phyloP scores from a whole-genome alignment of 2,329 filamentous ascomycete species.

The Colletotrichum godetiae region DNA sequence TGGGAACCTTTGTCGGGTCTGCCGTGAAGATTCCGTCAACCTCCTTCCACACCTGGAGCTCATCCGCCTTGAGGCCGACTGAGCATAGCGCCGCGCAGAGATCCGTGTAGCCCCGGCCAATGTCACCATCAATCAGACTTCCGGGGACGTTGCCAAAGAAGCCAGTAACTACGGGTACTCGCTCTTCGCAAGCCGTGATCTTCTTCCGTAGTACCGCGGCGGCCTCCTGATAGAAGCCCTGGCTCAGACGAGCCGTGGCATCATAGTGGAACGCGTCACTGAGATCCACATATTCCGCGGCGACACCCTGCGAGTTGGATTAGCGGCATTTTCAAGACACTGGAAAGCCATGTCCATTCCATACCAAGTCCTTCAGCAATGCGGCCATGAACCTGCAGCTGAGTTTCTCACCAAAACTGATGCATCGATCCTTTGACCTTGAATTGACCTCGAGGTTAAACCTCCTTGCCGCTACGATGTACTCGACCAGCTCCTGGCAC shows the following conservation, averaged over 20 bases:
- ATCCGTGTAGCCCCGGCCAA: conserved; percentile 96
- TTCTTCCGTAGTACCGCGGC: conserved; percentile 71
- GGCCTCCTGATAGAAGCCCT: conserved; percentile 76
- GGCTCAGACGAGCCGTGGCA: conserved; percentile 68
- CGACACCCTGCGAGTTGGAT: conserved; percentile 68
- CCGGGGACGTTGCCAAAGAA: conserved; percentile 96
- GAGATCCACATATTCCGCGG: conserved; percentile 90
- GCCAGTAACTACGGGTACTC: conserved; percentile 85
- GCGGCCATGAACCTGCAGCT: conserved; percentile 93
- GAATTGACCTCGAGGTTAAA: conserved; percentile 82
- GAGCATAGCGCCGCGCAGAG: conserved; percentile 92
- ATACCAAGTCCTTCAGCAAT: conserved; percentile 78
- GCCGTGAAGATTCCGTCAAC: conserved; percentile 92
- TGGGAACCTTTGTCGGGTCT: conserved; percentile 91
- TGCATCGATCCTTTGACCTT: conserved; percentile 85
- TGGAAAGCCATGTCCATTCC: neutral
- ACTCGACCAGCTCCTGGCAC: conserved; percentile 84
- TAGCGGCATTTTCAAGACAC: conserved; percentile 37
- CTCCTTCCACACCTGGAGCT: conserved; percentile 99
- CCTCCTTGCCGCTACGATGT: conserved; percentile 70
- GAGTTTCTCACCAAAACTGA: conserved; percentile 95
- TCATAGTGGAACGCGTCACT: conserved; percentile 82
- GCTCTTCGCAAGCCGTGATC: conserved; percentile 72
- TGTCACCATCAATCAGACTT: conserved; percentile 86
- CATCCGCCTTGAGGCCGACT: conserved; percentile 85